Base-by-base conservation (phyloP, 768 basidiomycete species). In the Wakefieldia striispora region DNA sequence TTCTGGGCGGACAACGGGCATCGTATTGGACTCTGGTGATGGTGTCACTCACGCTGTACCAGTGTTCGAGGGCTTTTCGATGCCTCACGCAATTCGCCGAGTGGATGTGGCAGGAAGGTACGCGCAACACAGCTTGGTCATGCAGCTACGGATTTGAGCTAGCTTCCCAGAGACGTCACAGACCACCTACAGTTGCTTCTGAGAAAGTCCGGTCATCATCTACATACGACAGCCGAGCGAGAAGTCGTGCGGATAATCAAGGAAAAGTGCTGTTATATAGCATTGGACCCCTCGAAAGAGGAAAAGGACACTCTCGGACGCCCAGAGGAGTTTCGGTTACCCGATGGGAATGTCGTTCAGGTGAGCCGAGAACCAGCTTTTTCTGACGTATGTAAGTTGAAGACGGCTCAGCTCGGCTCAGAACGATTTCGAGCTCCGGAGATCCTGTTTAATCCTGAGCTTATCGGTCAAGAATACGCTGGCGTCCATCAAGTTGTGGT, bases 1-100 rank as follows among this genome's bases (percentile, higher is more conserved):
- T 3, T 97, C 95, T 14, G 97, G 97, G 27, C 82, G 97, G 54
- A 98, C 97, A 55, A 98, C 97, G 33, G 97, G 97, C n/a, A 97
- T 98, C 51, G 97, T 99, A 2, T 81, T 99, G 17, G 97, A 99
- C 66, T 98, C 95, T 6, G 97, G 97, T 11, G 97, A 99, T 64
- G 97, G 97, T 23, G 97, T 99, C 8, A 98, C 97, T 20, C 97
- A 99, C 54, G 92, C 97, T 13, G 97, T 99, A 3, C 97, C 97
- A 4, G 95, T 99, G 16, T 99, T 95, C 62, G 97, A 99, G 64
- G 97, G 97, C 1, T 98, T 98, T 75, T 95, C 93, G 6, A 97
- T 98, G 92, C 94, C 95, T 37, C 95, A 98, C 66, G 95, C 97
- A 35, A 95, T 98, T 57, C 84, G 93, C 36, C 80, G 97, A 59